Conservation (phyloP, 176 grass and related monocot genomes). For the Raddia distichophylla region DNA sequence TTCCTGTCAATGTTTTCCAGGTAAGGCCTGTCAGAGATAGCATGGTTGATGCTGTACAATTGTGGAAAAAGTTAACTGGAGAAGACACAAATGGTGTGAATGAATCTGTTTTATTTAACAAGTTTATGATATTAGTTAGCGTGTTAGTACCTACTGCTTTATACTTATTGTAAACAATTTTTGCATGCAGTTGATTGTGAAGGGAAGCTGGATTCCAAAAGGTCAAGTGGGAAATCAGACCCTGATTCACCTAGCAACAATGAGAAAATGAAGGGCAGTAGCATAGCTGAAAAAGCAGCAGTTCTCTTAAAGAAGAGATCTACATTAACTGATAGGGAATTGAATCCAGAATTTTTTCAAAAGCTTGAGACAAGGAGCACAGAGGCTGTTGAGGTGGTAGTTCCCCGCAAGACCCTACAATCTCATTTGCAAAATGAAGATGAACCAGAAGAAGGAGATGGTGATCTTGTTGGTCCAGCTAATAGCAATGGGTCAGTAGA, state of each 20-base stretch:
- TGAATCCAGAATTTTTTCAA: conserved; percentile 96
- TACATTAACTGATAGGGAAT: conserved; percentile 73
- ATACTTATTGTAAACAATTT: conserved; percentile 30
- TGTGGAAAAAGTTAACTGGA: conserved; percentile 89
- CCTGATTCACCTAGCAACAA: conserved; percentile 66
- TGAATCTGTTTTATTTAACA: conserved; percentile 7
- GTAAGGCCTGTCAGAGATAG: conserved; percentile 97
- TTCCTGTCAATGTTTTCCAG: conserved; percentile 44
- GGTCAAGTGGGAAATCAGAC: conserved; percentile 49
- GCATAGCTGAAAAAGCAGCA: conserved; percentile 82
- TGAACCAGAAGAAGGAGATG: conserved; percentile 60
- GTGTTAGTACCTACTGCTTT: neutral
- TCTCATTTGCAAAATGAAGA: conserved; percentile 65
- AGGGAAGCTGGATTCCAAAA: conserved; percentile 54
- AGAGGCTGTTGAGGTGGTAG: conserved; percentile 84
- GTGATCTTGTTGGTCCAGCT: conserved; percentile 50
- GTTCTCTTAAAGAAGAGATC: conserved; percentile 88
- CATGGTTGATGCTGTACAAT: conserved; percentile 78
- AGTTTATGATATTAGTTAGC: conserved; percentile 1
- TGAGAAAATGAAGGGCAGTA: conserved; percentile 51
- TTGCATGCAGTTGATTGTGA: conserved; percentile 52
- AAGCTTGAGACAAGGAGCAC: conserved; percentile 78
- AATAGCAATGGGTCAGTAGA: conserved; percentile 54
- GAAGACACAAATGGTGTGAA: conserved; percentile 67
- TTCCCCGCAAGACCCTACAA: conserved; percentile 58